Conservation (phyloP, 1,284 basidiomycete genomes). For the Ustilago esculenta region DNA sequence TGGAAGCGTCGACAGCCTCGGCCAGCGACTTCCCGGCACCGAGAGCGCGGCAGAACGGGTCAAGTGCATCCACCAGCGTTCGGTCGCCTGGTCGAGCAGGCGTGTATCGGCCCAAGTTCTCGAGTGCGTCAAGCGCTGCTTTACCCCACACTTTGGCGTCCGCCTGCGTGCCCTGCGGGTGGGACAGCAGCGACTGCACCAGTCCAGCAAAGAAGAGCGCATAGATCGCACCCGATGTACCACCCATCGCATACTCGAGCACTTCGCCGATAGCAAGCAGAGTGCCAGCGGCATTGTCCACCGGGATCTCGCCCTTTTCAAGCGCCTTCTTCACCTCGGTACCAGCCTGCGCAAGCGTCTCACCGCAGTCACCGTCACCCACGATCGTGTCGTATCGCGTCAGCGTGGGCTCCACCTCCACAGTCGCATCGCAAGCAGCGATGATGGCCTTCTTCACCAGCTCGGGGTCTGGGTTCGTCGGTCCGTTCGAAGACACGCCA, state of each 20-base stretch:
- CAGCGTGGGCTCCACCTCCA: constrained; percentile 69
- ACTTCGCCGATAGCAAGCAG: constrained; percentile 60
- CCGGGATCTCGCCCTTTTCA: constrained; percentile 52
- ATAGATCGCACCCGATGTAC: constrained; percentile 70
- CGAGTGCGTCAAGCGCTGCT: constrained; percentile 56
- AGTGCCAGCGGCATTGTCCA: constrained; percentile 60
- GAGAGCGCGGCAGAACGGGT: constrained; percentile 70
- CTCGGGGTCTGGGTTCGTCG: constrained; percentile 54
- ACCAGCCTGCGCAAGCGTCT: constrained; percentile 61
- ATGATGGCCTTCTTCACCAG: constrained; percentile 63
- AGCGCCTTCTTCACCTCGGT: constrained; percentile 60
- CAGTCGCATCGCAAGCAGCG: constrained; percentile 66
- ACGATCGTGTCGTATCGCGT: constrained; percentile 70
- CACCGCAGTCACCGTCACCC: constrained; percentile 67
- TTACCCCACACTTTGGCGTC: constrained; percentile 58
- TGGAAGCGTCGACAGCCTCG: constrained; percentile 68
- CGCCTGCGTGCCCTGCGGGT: constrained; percentile 46
- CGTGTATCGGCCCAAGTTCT: constrained; percentile 69
- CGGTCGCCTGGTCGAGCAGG: constrained; percentile 72
- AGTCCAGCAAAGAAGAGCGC: constrained; percentile 72
- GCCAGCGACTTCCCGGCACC: constrained; percentile 60
- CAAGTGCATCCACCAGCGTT: constrained; percentile 72
- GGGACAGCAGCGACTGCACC: constrained; percentile 59
- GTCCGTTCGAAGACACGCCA: constrained; percentile 51
- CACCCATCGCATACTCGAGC: constrained; percentile 68